phyloP scores from a whole-genome alignment of 148 eudicot genomes.

The Salicornia ramosissima region DNA sequence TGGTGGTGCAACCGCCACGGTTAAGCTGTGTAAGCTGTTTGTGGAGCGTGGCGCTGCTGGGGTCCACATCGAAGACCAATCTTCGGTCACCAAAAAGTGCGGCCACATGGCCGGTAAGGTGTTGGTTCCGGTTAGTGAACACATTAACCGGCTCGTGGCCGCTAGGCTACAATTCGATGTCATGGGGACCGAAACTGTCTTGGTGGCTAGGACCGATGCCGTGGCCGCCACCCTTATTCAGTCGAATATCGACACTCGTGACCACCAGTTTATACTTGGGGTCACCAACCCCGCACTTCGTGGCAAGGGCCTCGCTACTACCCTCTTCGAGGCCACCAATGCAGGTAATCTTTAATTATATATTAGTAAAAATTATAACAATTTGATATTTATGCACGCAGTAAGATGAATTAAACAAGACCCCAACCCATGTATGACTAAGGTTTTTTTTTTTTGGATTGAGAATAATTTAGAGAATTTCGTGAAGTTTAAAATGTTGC shows the following conservation, averaged over 20 bases:
- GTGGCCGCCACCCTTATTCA: constrained; percentile 66
- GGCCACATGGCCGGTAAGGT: constrained; percentile 87
- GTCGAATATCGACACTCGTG: constrained; percentile 59
- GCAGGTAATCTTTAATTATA: not conserved
- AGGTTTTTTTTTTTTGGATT: too few species aligned
- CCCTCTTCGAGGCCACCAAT: constrained; percentile 38
- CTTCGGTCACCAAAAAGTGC: constrained; percentile 72
- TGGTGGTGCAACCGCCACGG: constrained; percentile 79
- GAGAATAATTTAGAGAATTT: too few species aligned
- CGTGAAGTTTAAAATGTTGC: too few species aligned
- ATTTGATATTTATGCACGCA: too few species aligned
- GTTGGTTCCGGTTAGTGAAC: constrained; percentile 55
- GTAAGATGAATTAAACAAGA: too few species aligned
- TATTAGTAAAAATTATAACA: too few species aligned
- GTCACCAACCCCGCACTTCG: constrained; percentile 47
- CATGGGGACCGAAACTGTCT: constrained; percentile 68
- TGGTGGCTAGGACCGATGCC: constrained; percentile 73
- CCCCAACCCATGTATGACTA: too few species aligned
- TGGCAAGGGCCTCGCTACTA: constrained; percentile 46
- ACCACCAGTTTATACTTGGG: constrained; percentile 70
- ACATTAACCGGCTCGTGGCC: constrained; percentile 66
- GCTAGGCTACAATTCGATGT: constrained; percentile 71
- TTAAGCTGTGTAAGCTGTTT: constrained; percentile 78
- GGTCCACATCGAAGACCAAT: constrained; percentile 80
- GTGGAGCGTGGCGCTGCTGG: constrained; percentile 85